Evolutionary conservation across 345 rosid species (phyloP).

Genomic region (Syzygium oleosum): DNA sequence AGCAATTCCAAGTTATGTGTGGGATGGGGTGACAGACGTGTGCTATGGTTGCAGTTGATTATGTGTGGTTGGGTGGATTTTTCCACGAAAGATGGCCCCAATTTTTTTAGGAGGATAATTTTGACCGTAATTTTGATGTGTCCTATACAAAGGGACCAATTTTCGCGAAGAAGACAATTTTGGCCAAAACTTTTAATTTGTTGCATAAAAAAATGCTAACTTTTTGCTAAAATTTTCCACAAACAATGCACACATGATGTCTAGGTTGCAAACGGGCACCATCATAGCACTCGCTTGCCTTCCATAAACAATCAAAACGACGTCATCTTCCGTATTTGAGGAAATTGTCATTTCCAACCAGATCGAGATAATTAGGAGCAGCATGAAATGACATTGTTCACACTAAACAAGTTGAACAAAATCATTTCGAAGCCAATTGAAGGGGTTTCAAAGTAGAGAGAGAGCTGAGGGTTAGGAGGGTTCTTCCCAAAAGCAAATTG

Average conservation of each 20-base stretch:
- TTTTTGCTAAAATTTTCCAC: neutral
- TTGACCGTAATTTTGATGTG: neutral
- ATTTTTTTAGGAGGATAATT: neutral
- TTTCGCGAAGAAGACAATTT: neutral
- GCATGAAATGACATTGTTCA: neutral
- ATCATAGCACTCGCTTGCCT: neutral
- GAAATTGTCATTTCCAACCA: neutral
- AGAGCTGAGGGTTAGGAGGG: too few species aligned
- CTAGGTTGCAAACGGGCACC: neutral
- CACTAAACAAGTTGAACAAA: too few species aligned
- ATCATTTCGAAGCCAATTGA: too few species aligned
- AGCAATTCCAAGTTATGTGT: neutral
- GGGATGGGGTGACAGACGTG: neutral
- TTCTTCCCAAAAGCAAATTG: neutral
- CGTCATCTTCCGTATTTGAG: neutral
- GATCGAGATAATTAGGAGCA: neutral
- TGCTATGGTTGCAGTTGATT: neutral
- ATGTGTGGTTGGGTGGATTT: neutral
- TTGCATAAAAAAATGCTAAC: neutral
- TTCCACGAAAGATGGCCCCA: neutral
- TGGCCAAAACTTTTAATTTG: neutral
- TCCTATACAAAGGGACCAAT: neutral
- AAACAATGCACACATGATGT: neutral
- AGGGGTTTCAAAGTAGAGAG: too few species aligned
- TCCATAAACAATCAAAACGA: neutral